Evolutionary conservation across 1,139 yeast species (phyloP).

Genomic region (Geotrichum klebahnii): DNA sequence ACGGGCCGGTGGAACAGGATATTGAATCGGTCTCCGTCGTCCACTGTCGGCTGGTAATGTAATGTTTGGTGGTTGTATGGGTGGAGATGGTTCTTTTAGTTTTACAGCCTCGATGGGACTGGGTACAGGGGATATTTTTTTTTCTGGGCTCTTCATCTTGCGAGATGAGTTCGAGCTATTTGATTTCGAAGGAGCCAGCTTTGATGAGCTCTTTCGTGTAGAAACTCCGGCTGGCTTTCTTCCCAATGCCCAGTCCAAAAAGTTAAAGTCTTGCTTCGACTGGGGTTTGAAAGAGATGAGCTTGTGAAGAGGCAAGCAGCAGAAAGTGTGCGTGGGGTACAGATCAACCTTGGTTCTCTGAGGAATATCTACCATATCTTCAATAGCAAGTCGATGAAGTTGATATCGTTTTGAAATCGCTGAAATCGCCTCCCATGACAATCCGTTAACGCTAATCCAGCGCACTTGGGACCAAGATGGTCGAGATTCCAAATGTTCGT

Average conservation of each 20-base stretch:
- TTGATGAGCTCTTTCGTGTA: not conserved
- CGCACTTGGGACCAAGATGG: constrained; percentile 50
- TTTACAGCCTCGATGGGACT: not conserved
- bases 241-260: constrained; percentile 13
- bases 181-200: constrained; percentile 4
- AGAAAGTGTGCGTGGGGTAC: constrained; percentile 48
- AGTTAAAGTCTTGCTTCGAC: constrained; percentile 8
- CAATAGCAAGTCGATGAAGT: constrained; percentile 50
- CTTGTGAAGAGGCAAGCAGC: constrained; percentile 50
- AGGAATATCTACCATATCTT: constrained; percentile 57
- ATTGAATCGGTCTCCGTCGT: constrained; percentile 4
- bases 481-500: constrained; percentile 32
- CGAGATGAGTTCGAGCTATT: not conserved
- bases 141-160: not conserved
- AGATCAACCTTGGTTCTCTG: constrained; percentile 53
- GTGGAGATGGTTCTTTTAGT: constrained; percentile 5
- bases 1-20: constrained; percentile 10
- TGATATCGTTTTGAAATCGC: constrained; percentile 42
- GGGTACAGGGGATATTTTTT: not conserved
- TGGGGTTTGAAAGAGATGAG: constrained; percentile 36
- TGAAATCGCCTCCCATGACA: constrained; percentile 53
- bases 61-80: constrained; percentile 5
- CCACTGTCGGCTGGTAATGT: constrained; percentile 5
- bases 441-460: constrained; percentile 54
- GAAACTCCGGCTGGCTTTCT: not conserved